These are phyloP conservation scores for Salix exigua DNA, from an alignment of 345 rosid species.

Conservation along the genomic window DNA sequence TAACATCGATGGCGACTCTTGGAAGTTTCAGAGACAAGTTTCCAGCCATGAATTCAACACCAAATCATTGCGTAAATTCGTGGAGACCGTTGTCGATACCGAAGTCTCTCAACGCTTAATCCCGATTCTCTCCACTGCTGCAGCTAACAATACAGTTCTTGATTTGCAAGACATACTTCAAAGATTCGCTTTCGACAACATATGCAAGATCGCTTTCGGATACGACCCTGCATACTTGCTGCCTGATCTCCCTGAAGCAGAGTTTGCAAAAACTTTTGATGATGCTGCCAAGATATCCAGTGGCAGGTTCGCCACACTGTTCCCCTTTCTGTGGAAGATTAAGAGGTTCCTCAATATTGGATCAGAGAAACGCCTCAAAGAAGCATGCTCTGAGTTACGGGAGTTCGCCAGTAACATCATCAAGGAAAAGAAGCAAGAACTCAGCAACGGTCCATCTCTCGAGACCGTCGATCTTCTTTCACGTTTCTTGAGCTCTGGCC, in stretches of 20 bases:
- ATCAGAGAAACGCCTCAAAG: constrained; percentile 42
- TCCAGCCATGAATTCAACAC: constrained; percentile 76
- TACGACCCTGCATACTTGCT: constrained; percentile 54
- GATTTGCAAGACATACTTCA: constrained; percentile 61
- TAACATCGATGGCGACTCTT: constrained; percentile 53
- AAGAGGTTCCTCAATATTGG: constrained; percentile 41
- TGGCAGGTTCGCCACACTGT: constrained; percentile 25
- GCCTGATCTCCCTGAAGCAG: constrained; percentile 37
- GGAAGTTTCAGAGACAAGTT: constrained; percentile 72
- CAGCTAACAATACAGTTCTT: constrained; percentile 21
- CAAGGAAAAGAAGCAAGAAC: constrained; percentile 40
- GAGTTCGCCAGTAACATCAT: constrained; percentile 48
- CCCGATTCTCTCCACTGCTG: constrained; percentile 47
- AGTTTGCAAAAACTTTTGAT: constrained; percentile 47
- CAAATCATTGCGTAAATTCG: constrained; percentile 58
- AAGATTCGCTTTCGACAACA: constrained; percentile 66
- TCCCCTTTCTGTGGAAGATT: constrained; percentile 42
- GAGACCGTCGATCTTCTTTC: constrained; percentile 52
- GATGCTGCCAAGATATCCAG: constrained; percentile 38
- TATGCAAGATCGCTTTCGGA: constrained; percentile 68
- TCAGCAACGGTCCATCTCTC: constrained; percentile 12
- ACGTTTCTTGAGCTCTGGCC: constrained; percentile 48
- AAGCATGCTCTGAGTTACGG: constrained; percentile 35
- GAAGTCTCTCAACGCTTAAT: constrained; percentile 54
- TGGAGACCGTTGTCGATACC: constrained; percentile 48